Conservation (phyloP, 2,329 filamentous ascomycete species). For the Stachybotrys elegans region DNA sequence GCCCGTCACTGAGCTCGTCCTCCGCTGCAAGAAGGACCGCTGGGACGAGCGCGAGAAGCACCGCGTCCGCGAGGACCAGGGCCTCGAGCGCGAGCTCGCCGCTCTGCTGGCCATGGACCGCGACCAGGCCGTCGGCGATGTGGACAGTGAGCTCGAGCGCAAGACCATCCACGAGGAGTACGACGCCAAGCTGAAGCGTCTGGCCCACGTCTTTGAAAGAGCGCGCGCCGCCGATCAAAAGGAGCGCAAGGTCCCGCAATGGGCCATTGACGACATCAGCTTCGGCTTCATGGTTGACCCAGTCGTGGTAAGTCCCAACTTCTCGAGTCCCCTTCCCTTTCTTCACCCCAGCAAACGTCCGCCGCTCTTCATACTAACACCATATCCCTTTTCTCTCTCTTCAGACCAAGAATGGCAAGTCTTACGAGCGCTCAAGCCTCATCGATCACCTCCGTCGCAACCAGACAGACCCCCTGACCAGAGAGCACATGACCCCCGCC, state of each 20-base stretch:
- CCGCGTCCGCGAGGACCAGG: slow-evolving; percentile 48
- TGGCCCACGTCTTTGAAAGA: slow-evolving; percentile 47
- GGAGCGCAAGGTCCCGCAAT: slow-evolving; percentile 64
- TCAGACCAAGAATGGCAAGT: slow-evolving; percentile 78
- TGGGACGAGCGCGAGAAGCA: slow-evolving; percentile 73
- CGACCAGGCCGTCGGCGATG: slow-evolving; percentile 32
- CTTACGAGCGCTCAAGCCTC: slow-evolving; percentile 82
- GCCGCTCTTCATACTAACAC: too few species aligned
- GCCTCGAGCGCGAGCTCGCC: slow-evolving; percentile 57
- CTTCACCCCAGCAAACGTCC: too few species aligned
- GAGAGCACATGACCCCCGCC: slow-evolving; percentile 61
- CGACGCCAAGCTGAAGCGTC: slow-evolving; percentile 35
- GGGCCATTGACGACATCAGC: slow-evolving; percentile 70
- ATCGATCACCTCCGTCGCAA: slow-evolving; percentile 77
- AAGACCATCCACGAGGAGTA: slow-evolving; percentile 43
- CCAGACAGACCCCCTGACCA: slow-evolving; percentile 75
- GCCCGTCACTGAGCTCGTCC: slow-evolving; percentile 67
- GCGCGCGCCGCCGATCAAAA: slow-evolving; percentile 39
- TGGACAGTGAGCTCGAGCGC: slow-evolving; percentile 42
- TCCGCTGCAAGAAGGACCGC: slow-evolving; percentile 76
- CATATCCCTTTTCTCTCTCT: too few species aligned
- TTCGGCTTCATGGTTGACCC: slow-evolving; percentile 73
- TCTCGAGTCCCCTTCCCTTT: too few species aligned
- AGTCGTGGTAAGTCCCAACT: slow-evolving; percentile 45
- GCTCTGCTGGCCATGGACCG: slow-evolving; percentile 43